Evolutionary conservation across 768 basidiomycete genomes (phyloP), one percentile per base, ranked within the genome.

Genomic region (Lentinus brumalis): DNA sequence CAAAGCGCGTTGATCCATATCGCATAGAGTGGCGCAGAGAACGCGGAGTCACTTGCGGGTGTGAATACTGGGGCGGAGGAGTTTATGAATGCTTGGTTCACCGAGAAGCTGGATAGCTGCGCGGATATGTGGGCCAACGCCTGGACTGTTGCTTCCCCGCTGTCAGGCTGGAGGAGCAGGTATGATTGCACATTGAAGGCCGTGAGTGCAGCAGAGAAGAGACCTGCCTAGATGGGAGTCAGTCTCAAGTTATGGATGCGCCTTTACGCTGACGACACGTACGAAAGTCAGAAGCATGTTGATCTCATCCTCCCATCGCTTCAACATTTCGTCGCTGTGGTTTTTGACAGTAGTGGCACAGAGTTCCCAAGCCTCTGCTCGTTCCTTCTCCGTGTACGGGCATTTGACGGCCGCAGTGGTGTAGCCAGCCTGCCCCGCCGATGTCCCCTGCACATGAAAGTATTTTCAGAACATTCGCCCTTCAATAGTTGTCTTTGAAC

Each of bases 1-100:
- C 64, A 66, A 2, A 66, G 53, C 14, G 35, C 16, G 53, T 66
- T 66, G 49, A 62, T 39, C 15, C 53, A 57, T 9, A 64, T 41
- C 31, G 32, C 54, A 6, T 50, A 39, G n/a, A 30, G 10, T 5
- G 62, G 32, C 32, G 15, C 50, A 11, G 18, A 12, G 12, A 31
- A 18, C 8, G 50, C 2, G 15, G 50, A 2, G 16, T 32, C n/a
- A 31, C n/a, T 15, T 14, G 21, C 5, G 6, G 4, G 30, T 5
- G 18, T 5, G 32, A 52, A 35, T 3, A 21, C 50, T 6, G 32
- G 50, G 4, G 30, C 10, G 12, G 30, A 31, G 16, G 50, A 52
- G 50, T 52, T 52, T 8, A 52, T 31, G 50, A 38, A 52, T 3
- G 38, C 29, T 16, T 29, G 10, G 11, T 52, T 52, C 21, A 52